Base-by-base conservation (phyloP, 2,329 filamentous ascomycete species). In the Nothophaeocryptopus gaeumannii region DNA sequence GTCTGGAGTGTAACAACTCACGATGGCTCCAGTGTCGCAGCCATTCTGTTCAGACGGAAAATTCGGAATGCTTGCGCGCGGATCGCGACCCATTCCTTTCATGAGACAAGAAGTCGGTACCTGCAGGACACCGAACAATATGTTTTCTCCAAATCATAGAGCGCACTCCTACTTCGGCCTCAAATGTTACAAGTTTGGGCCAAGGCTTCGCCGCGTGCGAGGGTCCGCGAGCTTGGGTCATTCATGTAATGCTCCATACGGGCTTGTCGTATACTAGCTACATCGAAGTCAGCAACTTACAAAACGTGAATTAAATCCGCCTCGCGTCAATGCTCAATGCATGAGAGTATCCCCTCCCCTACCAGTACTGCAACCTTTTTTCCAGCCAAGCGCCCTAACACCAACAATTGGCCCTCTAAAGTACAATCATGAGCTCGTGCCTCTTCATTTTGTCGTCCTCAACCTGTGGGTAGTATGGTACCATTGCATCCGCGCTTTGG, bases 401-500 rank as follows among this genome's bases (percentile, higher is more conserved):
- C 20, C 20, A 26, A 26, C 7, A 26, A 4, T 26, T 26, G 20
- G 20, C 20, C 9, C 11, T 26, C 32, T 51, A 59, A 29, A 59
- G 43, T 11, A 61, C 40, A n/a, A 61, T 47, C 53, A 58, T 58
- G 29, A 61, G 46, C 43, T 61, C 58, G 32, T 86, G 82, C 64
- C 91, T 79, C 63, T 88, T 84, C 63, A 92, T 74, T 50, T 83
- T 83, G 58, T 93, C 88, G 54, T 93, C 89, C 47, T 88, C 86
- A 57, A 96, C 72, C 58, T 86, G 86, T 1, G 92, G 93, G 67
- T 96, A 99, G 66, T 96, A 96, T 2, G 93, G 95, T 47, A 99
- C 88, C 84, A 99, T 95, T 26, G 89, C 83, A 70, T 99, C 93
- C 13, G 92, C 92, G 30, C 81, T 84, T 67, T 95, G 89, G 40